Evolutionary conservation across 192 early-diverging fungal species (phyloP).

Genomic region (Umbelopsis sp.): DNA sequence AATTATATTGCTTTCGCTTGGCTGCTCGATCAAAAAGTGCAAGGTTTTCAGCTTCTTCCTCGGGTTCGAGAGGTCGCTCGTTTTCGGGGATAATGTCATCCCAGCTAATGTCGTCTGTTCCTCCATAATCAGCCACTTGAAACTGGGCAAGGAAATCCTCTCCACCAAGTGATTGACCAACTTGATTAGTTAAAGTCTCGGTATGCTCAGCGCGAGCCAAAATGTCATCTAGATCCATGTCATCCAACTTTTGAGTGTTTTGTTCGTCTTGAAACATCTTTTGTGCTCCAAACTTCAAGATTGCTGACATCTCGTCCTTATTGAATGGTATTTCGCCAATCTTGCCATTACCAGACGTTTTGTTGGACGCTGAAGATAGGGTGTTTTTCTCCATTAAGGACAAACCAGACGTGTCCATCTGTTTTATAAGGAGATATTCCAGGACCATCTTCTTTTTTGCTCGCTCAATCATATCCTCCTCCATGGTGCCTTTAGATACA

Average conservation of each 20-base stretch:
- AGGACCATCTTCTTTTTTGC: slow-evolving; percentile 99
- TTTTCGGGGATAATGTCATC: slow-evolving; percentile 92
- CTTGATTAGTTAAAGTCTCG: slow-evolving; percentile 71
- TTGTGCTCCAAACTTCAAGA: slow-evolving; percentile 96
- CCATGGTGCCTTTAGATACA: slow-evolving; percentile 93
- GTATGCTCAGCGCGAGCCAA: slow-evolving; percentile 89
- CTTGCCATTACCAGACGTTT: background rate
- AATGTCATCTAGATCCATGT: slow-evolving; percentile 95
- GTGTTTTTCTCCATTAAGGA: slow-evolving; percentile 18
- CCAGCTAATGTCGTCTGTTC: slow-evolving; percentile 74
- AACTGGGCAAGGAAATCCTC: slow-evolving; percentile 94
- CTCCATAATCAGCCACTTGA: slow-evolving; percentile 84
- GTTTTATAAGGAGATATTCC: slow-evolving; percentile 97
- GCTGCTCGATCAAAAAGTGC: slow-evolving; percentile 44
- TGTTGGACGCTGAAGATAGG: slow-evolving; percentile 5
- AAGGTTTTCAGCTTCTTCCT: slow-evolving; percentile 60
- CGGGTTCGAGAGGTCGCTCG: slow-evolving; percentile 73
- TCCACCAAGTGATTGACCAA: slow-evolving; percentile 57
- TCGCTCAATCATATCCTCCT: slow-evolving; percentile 95
- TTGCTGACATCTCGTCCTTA: slow-evolving; percentile 85
- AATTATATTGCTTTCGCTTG: slow-evolving; percentile 17
- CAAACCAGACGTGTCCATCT: slow-evolving; percentile 59
- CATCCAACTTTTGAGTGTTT: slow-evolving; percentile 74
- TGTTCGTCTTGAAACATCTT: slow-evolving; percentile 87
- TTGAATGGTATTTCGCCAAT: slow-evolving; percentile 54